Conservation (phyloP, 352 stramenopile genomes). For the Blastocystis hominis region DNA sequence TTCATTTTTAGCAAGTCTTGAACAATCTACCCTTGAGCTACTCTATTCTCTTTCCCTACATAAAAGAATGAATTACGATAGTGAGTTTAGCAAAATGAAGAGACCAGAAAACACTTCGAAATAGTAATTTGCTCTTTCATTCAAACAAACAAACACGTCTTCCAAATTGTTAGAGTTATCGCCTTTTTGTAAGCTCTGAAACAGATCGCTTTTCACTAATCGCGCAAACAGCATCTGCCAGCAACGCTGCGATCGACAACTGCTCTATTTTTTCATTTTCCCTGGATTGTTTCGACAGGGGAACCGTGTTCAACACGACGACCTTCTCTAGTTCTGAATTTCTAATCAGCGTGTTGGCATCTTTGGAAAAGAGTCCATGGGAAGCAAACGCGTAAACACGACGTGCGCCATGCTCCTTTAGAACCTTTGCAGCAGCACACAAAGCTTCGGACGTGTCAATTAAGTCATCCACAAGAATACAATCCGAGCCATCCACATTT, state of each 20-base stretch:
- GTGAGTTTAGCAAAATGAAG: no score
- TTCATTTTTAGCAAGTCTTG: neutral
- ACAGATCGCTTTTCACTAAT: constrained; percentile 99
- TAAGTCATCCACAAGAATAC: constrained; percentile 99
- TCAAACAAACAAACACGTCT: no score
- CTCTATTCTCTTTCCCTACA: no score
- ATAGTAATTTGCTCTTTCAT: no score
- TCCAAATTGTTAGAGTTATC: no score
- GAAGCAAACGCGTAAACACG: constrained; percentile 97
- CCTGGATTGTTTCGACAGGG: constrained; percentile 66
- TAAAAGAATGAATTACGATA: no score
- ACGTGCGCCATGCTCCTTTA: constrained; percentile 80
- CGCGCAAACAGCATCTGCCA: constrained; percentile 97
- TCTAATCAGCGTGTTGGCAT: constrained; percentile 76
- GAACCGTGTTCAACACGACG: constrained; percentile 81
- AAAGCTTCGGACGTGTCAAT: constrained; percentile 97
- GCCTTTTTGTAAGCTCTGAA: no score
- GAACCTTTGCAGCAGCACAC: constrained; percentile 90
- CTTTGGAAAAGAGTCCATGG: constrained; percentile 89
- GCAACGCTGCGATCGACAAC: constrained; percentile 88
- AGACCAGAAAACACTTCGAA: no score
- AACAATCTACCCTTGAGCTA: neutral
- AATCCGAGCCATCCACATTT: constrained; percentile 94
- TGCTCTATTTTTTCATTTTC: constrained; percentile 91
- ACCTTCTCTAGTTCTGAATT: constrained; percentile 77